These are phyloP conservation scores for Symbiodinium natans DNA, from an alignment of 73 alveolate genomes.

Conservation along the genomic window DNA sequence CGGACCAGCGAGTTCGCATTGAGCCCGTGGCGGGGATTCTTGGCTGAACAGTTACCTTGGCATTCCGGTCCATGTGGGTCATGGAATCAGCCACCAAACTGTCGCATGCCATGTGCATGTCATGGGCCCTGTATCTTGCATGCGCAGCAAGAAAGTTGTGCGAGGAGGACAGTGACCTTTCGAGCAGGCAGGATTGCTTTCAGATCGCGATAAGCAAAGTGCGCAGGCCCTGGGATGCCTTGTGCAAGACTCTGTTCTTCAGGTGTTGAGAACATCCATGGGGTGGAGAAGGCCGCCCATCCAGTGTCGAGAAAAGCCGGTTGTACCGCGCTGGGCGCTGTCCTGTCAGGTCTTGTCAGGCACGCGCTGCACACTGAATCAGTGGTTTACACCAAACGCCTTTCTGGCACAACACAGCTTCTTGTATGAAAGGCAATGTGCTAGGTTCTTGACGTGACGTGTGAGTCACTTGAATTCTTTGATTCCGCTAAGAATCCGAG, in stretches of 20 bases:
- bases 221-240: too few relatives aligned
- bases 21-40: background rate
- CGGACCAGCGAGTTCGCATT: background rate
- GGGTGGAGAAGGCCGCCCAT: background rate
- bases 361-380: conserved; percentile 3
- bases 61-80: background rate
- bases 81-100: background rate
- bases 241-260: background rate
- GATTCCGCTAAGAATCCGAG: background rate
- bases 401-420: background rate
- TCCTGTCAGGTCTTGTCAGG: background rate
- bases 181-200: background rate
- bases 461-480: background rate
- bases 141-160: background rate
- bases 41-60: background rate
- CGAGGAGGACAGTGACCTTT: background rate
- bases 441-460: background rate
- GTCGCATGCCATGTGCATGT: too few relatives aligned
- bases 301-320: background rate
- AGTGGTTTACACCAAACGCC: background rate
- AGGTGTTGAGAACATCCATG: conserved; percentile 3
- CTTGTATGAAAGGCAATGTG: background rate
- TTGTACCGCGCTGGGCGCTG: background rate
- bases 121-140: background rate
- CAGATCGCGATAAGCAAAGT: too few relatives aligned